Conservation (phyloP, 495 filamentous ascomycete species). For the Pseudomonodictys pantanalensis region DNA sequence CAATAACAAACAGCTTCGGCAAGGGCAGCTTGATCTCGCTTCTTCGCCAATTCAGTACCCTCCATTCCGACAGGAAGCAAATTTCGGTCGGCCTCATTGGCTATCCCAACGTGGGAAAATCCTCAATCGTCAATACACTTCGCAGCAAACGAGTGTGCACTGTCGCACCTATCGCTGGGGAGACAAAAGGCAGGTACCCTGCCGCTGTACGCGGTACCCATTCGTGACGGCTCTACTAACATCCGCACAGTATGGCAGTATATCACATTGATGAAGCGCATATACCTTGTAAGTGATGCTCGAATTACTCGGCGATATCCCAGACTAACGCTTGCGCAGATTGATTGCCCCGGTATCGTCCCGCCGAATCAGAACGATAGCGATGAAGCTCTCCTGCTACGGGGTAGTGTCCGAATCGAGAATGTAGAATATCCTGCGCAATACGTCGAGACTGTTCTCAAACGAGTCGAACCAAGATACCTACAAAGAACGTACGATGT, state of each 20-base stretch:
- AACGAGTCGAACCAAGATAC: conserved; percentile 76
- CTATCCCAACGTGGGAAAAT: conserved; percentile 47
- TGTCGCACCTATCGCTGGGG: conserved; percentile 81
- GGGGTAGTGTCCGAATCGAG: conserved; percentile 89
- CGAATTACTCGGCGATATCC: too few relatives aligned
- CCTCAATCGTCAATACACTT: conserved; percentile 44
- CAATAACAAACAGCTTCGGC: conserved; percentile 75
- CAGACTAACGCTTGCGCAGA: too few relatives aligned
- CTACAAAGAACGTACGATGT: conserved; percentile 91
- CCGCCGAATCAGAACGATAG: conserved; percentile 79
- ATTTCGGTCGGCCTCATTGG: conserved; percentile 46
- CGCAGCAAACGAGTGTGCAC: conserved; percentile 89
- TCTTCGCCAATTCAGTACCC: conserved; percentile 79
- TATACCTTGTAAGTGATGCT: too few relatives aligned
- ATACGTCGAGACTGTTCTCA: conserved; percentile 82
- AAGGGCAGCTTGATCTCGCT: conserved; percentile 45
- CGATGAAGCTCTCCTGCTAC: conserved; percentile 82
- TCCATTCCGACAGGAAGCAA: conserved; percentile 90
- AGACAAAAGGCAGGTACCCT: background rate
- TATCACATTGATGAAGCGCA: conserved; percentile 92
- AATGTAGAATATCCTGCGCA: conserved; percentile 94
- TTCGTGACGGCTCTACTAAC: conserved; percentile 37
- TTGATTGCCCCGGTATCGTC: conserved; percentile 95
- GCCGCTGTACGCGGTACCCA: background rate
- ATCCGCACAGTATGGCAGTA: conserved; percentile 76